A percentile compares a stretch with the other conserved stretches of the same genome.
Conservation (phyloP, 768 basidiomycete genomes). For the Tylopilus cervinicoccineus region DNA sequence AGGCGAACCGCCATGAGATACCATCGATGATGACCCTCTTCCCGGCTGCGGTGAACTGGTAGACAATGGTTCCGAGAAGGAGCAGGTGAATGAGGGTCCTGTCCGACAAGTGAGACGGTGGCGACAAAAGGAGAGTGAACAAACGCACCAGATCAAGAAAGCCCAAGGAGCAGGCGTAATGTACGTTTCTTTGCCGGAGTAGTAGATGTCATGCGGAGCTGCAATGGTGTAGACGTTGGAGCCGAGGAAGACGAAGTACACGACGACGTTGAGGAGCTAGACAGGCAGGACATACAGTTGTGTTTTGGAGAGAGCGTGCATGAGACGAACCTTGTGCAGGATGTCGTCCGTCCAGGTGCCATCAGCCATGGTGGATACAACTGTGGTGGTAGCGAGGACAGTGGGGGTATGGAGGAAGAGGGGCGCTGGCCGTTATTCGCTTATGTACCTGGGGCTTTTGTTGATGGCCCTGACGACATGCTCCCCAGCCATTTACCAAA, state of each 20-base stretch:
- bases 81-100: slow-evolving; percentile 89
- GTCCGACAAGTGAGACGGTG: slow-evolving; percentile 14
- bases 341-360: slow-evolving; percentile 71
- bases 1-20: slow-evolving; percentile 87
- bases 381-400: background rate
- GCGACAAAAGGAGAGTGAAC: background rate
- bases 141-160: slow-evolving; percentile 78
- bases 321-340: slow-evolving; percentile 61
- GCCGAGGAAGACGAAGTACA: slow-evolving; percentile 84
- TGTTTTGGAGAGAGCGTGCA: background rate
- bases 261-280: slow-evolving; percentile 74
- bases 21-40: slow-evolving; percentile 81
- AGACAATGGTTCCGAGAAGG: slow-evolving; percentile 86
- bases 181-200: slow-evolving; percentile 79
- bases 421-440: slow-evolving; percentile 9
- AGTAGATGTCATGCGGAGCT: slow-evolving; percentile 68
- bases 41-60: slow-evolving; percentile 78
- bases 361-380: slow-evolving; percentile 45
- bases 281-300: background rate
- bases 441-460: slow-evolving; percentile 24
- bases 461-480: slow-evolving; percentile 21
- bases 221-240: slow-evolving; percentile 87
- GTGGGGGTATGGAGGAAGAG: slow-evolving; percentile 20
- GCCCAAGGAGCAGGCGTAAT: slow-evolving; percentile 93
- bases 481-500: slow-evolving; percentile 9